Evolutionary conservation across 2,329 filamentous ascomycete species (phyloP).

Genomic region (Aureobasidium sp.): DNA sequence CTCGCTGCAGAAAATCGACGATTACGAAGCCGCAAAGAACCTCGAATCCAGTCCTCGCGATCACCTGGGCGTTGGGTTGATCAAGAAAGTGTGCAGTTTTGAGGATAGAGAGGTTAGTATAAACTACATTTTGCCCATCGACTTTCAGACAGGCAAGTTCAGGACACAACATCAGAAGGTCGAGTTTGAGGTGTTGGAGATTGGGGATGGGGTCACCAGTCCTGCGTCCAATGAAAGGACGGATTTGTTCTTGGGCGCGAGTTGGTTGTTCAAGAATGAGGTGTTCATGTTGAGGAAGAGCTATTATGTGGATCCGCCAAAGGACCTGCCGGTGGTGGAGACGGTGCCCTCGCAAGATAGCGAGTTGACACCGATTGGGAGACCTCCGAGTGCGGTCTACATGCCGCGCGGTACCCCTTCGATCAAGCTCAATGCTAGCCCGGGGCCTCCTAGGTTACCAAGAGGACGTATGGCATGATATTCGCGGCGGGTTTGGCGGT

Average conservation of each 20-base stretch:
- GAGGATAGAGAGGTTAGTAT: conserved; percentile 2
- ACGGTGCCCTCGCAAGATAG: not conserved
- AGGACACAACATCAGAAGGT: conserved; percentile 57
- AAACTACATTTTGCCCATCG: not conserved
- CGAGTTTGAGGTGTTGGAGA: conserved; percentile 33
- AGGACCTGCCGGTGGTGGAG: not conserved
- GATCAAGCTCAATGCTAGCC: not conserved
- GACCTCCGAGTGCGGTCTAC: not conserved
- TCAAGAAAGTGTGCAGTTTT: conserved; percentile 7
- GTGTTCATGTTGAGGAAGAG: conserved; percentile 10
- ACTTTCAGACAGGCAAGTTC: conserved; percentile 39
- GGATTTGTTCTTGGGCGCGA: conserved; percentile 5
- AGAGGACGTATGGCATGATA: conserved; percentile 5
- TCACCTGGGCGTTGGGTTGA: conserved; percentile 1
- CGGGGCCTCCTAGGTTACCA: conserved; percentile 1
- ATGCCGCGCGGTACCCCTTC: not conserved
- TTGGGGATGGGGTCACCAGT: conserved; percentile 1
- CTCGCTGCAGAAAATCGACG: not conserved
- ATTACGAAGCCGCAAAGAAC: not conserved
- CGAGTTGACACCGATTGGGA: conserved; percentile 7
- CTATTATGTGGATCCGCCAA: conserved; percentile 10
- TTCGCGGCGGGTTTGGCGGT: not conserved
- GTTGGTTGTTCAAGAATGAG: conserved; percentile 9
- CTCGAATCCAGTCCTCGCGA: not conserved
- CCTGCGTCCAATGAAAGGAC: conserved; percentile 5